phyloP scores from a whole-genome alignment of 2,329 filamentous ascomycete species.

The Zasmidium angulare region DNA sequence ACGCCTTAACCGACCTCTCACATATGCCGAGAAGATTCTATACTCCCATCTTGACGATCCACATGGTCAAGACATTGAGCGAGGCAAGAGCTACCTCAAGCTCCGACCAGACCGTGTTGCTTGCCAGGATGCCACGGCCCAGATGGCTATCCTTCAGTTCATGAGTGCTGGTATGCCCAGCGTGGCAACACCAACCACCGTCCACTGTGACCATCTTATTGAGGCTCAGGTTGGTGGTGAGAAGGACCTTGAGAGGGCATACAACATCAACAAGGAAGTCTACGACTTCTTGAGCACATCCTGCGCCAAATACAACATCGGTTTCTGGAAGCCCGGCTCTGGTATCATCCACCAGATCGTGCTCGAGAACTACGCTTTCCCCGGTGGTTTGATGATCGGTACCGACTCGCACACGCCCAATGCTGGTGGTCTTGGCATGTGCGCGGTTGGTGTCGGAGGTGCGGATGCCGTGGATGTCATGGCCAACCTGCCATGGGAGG shows the following conservation, averaged over 20 bases:
- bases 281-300: constrained; percentile 94
- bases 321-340: constrained; percentile 98
- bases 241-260: constrained; percentile 75
- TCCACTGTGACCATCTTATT: constrained; percentile 99
- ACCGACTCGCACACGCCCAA: constrained; percentile 98
- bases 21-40: constrained; percentile 96
- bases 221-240: constrained; percentile 91
- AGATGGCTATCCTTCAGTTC: constrained; percentile 99
- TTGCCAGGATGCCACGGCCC: constrained; percentile 98
- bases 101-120: constrained; percentile 95
- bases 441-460: constrained; percentile 91
- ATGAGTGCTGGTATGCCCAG: constrained; percentile 98
- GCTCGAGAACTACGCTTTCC: constrained; percentile 98
- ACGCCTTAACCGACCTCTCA: constrained; percentile 88
- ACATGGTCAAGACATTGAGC: constrained; percentile 92
- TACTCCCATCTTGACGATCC: constrained; percentile 99
- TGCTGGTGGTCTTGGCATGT: constrained; percentile 92
- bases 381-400: constrained; percentile 94
- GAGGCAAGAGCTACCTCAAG: constrained; percentile 93
- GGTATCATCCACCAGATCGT: constrained; percentile 98
- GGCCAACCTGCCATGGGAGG: constrained; percentile 94
- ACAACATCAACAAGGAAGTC: constrained; percentile 60
- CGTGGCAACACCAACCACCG: constrained; percentile 90
- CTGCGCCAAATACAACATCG: constrained; percentile 99
- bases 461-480: constrained; percentile 98